phyloP scores from a whole-genome alignment of 495 filamentous ascomycete species.

The Aspergillus campestris region DNA sequence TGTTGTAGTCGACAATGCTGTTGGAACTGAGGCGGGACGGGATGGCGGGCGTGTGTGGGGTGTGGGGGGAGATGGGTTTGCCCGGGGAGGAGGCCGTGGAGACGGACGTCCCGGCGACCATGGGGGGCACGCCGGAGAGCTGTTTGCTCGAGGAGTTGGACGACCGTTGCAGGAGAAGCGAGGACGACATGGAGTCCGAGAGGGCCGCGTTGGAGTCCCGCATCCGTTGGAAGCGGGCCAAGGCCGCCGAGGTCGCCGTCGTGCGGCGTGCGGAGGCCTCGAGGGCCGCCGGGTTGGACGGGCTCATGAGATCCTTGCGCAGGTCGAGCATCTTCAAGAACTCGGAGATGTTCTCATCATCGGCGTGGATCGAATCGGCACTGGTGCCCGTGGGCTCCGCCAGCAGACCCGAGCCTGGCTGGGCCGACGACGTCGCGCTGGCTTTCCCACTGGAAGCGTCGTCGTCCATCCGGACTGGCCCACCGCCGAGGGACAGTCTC shows the following conservation, averaged over 20 bases:
- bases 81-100: constrained; percentile 83
- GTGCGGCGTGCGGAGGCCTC: constrained; percentile 52
- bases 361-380: constrained; percentile 71
- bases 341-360: constrained; percentile 87
- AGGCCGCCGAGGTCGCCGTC: constrained; percentile 51
- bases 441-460: constrained; percentile 86
- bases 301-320: constrained; percentile 68
- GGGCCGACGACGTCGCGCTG: constrained; percentile 74
- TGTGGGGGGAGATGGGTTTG: constrained; percentile 88
- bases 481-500: constrained; percentile 62
- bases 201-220: constrained; percentile 76
- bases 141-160: constrained; percentile 79
- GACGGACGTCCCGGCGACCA: constrained; percentile 73
- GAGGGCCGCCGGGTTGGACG: constrained; percentile 44
- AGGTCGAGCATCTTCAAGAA: constrained; percentile 81
- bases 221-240: constrained; percentile 75
- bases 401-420: constrained; percentile 77
- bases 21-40: constrained; percentile 87
- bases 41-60: constrained; percentile 87
- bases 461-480: constrained; percentile 59
- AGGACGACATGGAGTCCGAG: constrained; percentile 82
- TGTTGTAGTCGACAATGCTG: constrained; percentile 67
- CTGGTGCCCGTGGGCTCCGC: constrained; percentile 66
- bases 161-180: constrained; percentile 70
- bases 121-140: constrained; percentile 70